phyloP scores from a whole-genome alignment of 768 basidiomycete species.

The Gautieria morchelliformis region DNA sequence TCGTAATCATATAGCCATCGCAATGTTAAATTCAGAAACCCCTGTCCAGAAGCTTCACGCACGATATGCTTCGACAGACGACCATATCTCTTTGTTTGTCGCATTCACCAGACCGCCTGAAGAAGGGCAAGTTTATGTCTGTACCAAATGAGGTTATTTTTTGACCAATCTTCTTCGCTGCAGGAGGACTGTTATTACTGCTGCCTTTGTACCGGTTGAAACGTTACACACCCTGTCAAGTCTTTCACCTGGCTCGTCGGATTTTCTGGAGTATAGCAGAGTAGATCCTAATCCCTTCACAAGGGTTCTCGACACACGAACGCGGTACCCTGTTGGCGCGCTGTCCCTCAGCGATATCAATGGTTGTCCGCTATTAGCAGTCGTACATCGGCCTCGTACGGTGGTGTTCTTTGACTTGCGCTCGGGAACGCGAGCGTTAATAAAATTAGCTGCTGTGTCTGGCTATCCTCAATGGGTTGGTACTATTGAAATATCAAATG shows the following conservation, averaged over 20 bases:
- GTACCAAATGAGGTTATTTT: not conserved
- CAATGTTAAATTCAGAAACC: not conserved
- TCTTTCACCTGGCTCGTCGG: not conserved
- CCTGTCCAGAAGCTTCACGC: constrained; percentile 5
- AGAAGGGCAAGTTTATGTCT: not conserved
- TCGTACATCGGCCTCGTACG: constrained; percentile 4
- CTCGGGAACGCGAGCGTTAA: not conserved
- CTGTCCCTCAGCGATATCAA: constrained; percentile 4
- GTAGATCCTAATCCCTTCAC: not conserved
- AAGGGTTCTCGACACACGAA: not conserved
- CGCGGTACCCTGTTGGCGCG: constrained; percentile 7
- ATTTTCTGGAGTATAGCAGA: not conserved
- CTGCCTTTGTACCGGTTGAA: not conserved
- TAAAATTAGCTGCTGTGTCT: not conserved
- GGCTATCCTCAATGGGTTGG: constrained; percentile 1
- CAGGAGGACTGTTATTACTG: not conserved
- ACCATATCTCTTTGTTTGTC: not conserved
- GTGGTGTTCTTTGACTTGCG: not conserved
- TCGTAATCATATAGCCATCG: constrained; percentile 4
- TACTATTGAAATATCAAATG: not conserved
- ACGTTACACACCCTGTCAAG: not conserved
- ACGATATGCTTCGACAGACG: constrained; percentile 3
- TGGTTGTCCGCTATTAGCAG: constrained; percentile 1
- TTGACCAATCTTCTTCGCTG: not conserved
- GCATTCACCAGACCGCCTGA: not conserved